These are phyloP conservation scores for Pleurotus pulmonarius DNA, from an alignment of 768 basidiomycete species.

Conservation along the genomic window DNA sequence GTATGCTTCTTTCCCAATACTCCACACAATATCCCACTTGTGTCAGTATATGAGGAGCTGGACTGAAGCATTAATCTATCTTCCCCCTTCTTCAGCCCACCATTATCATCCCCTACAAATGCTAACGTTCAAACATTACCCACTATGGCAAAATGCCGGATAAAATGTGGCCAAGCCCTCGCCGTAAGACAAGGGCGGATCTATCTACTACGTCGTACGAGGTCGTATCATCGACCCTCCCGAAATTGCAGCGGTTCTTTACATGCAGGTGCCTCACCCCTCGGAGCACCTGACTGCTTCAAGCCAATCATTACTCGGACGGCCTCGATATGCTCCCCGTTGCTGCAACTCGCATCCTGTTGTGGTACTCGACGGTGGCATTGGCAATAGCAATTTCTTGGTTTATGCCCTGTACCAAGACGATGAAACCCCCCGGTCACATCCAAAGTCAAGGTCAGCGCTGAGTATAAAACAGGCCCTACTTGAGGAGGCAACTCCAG, in stretches of 20 bases:
- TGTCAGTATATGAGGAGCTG: not conserved
- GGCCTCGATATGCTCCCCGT: not conserved
- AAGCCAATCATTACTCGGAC: not conserved
- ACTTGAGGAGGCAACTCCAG: not conserved
- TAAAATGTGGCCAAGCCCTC: constrained; percentile 2
- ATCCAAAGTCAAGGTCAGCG: not conserved
- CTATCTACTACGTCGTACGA: too few species aligned
- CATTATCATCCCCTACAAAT: not conserved
- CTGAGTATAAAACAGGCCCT: not conserved
- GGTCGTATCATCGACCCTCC: not conserved
- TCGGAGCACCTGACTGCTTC: not conserved
- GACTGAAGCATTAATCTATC: not conserved
- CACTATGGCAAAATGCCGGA: not conserved
- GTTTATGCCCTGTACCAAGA: not conserved
- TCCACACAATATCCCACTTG: not conserved
- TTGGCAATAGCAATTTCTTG: not conserved
- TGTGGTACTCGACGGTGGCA: not conserved
- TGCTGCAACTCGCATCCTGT: not conserved
- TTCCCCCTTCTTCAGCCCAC: not conserved
- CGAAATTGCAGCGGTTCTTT: constrained; percentile 1
- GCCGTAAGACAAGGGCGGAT: not conserved
- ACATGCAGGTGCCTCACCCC: not conserved
- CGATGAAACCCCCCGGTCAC: not conserved
- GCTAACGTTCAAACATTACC: not conserved
- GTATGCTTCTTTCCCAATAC: not conserved